These are phyloP conservation scores for Candida fluviatilis DNA, from an alignment of 805 yeast genomes.

Conservation along the genomic window DNA sequence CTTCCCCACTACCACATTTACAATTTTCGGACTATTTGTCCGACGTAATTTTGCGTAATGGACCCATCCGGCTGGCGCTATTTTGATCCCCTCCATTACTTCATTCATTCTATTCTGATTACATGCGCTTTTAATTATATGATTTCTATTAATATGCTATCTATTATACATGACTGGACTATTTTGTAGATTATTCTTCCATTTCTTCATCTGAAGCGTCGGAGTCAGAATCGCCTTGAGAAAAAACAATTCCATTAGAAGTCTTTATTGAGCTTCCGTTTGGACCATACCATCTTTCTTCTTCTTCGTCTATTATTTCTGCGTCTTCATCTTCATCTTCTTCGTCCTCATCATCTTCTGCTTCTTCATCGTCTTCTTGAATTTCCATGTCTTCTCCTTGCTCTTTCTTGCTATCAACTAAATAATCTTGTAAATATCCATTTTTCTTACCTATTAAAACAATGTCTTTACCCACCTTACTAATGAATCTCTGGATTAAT, in stretches of 20 bases:
- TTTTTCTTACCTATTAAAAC: conserved; percentile 50
- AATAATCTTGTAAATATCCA: conserved; percentile 50
- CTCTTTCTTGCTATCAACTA: conserved; percentile 27
- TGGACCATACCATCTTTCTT: conserved; percentile 30
- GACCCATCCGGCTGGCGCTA: too few relatives aligned
- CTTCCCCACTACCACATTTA: too few relatives aligned
- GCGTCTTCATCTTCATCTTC: conserved; percentile 27
- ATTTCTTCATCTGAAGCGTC: conserved; percentile 7
- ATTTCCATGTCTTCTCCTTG: conserved; percentile 15
- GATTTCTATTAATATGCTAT: background rate
- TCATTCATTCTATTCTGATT: too few relatives aligned
- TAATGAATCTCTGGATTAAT: conserved; percentile 70
- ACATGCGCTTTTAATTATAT: too few relatives aligned
- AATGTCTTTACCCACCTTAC: conserved; percentile 72
- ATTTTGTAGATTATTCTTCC: conserved; percentile 7
- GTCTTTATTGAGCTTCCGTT: conserved; percentile 12
- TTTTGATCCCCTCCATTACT: too few relatives aligned
- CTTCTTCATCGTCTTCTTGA: conserved; percentile 23
- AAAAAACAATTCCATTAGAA: conserved; percentile 11
- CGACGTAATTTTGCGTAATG: too few relatives aligned
- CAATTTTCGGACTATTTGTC: too few relatives aligned
- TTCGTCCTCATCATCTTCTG: conserved; percentile 23
- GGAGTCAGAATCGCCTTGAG: conserved; percentile 7
- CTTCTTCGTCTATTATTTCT: conserved; percentile 24
- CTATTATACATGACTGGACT: background rate